phyloP scores from a whole-genome alignment of 257 asterid species.

The Lavandula angustifolia region DNA sequence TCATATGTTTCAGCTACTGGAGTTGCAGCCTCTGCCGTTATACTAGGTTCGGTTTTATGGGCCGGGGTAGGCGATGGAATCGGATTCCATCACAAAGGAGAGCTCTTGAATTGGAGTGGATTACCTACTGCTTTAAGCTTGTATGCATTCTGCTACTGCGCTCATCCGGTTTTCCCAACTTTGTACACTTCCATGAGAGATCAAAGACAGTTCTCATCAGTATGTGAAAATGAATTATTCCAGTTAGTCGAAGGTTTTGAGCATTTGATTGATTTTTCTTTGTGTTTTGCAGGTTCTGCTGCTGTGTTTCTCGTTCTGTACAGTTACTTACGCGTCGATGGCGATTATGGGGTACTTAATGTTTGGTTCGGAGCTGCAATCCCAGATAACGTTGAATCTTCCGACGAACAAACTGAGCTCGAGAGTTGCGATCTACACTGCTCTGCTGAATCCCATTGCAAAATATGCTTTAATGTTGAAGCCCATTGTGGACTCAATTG shows the following conservation, averaged over 20 bases:
- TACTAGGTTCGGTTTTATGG: constrained; percentile 55
- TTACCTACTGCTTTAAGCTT: constrained; percentile 67
- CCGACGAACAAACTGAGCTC: constrained; percentile 46
- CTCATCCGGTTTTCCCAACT: constrained; percentile 77
- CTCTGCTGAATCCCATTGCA: constrained; percentile 59
- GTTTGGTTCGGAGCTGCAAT: constrained; percentile 52
- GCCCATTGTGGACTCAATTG: constrained; percentile 46
- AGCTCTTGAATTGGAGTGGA: constrained; percentile 50
- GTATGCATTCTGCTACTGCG: constrained; percentile 65
- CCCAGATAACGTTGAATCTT: constrained; percentile 65
- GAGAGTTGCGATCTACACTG: constrained; percentile 56
- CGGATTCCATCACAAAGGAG: constrained; percentile 50
- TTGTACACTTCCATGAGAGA: constrained; percentile 61
- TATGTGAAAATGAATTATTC: too few species aligned
- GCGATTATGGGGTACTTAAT: constrained; percentile 54
- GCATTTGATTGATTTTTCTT: too few species aligned
- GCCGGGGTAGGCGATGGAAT: constrained; percentile 41
- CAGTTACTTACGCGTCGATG: constrained; percentile 47
- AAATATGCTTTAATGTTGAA: constrained; percentile 63
- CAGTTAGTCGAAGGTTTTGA: too few species aligned
- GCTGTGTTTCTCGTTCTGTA: constrained; percentile 46
- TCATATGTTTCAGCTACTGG: constrained; percentile 67
- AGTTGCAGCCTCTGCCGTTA: constrained; percentile 52
- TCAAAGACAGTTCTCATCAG: constrained; percentile 52
- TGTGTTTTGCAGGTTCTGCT: constrained; percentile 45